Evolutionary conservation across 2,329 filamentous ascomycete species (phyloP), one percentile per base, ranked within the genome.

Genomic region (Fusarium annulatum): DNA sequence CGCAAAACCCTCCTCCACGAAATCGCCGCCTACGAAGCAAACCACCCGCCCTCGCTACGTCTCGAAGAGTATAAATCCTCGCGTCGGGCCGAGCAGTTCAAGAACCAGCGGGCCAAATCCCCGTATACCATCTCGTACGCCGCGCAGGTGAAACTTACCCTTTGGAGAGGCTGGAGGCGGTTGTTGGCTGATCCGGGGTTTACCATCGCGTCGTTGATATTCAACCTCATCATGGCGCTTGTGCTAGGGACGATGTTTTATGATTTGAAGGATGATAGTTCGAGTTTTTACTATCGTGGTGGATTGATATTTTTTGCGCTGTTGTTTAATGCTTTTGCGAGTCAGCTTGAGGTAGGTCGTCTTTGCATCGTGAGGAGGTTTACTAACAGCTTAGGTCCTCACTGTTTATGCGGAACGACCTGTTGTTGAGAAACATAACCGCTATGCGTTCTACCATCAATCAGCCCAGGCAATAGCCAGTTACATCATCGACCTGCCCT

Each of bases 211-310:
- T 82, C 82, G 21, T 81, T 85, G 5, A 61, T 82, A 21, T 84
- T 84, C 34, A 85, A 88, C 53, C 67, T 87, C 53, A 76, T 88
- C 68, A 83, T 88, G 79, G 84, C 85, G 8, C 76, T 89, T 15
- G 86, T 89, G 46, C 81, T 88, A 60, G 86, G 87, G n/a, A 86
- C 83, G 26, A 82, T 89, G 66, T 89, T 87, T 71, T 89, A 80
- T 66, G 81, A 85, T 11, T 80, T 85, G 1, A 81, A 84, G 0
- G 56, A 81, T 9, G 83, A 82, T n/a, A 85, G 86, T 0, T 79
- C 79, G 2, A 84, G 82, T 2, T 87, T 89, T 64, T 85, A 85
- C 59, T 81, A 84, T 7, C 83, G 85, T 26, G 86, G 86, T 9
- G 83, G 84, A 2, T 77, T 86, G 3, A 78, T 89, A 6, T 90